Evolutionary conservation across 805 yeast species (phyloP).

Genomic region (Wickerhamomyces silvicola): DNA sequence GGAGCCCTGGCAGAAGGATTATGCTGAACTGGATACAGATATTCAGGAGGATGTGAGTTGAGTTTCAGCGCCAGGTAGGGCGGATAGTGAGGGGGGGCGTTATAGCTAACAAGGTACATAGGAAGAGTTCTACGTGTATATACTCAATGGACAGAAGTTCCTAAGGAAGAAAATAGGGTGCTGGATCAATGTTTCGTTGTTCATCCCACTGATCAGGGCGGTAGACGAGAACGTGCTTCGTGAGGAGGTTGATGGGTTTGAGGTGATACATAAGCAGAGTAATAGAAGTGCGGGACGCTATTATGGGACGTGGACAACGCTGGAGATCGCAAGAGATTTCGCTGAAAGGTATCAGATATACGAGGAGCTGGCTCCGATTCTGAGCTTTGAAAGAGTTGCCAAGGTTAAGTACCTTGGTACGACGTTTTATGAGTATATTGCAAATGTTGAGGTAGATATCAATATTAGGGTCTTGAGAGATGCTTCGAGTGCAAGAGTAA

Average conservation of each 20-base stretch:
- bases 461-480: slow-evolving; percentile 22
- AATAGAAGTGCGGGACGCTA: not conserved
- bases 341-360: slow-evolving; percentile 14
- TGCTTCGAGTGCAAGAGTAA: slow-evolving; percentile 8
- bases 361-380: slow-evolving; percentile 13
- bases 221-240: no score
- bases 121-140: slow-evolving; percentile 10
- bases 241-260: no score
- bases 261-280: no score
- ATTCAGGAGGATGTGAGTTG: slow-evolving; percentile 2
- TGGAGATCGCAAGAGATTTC: slow-evolving; percentile 17
- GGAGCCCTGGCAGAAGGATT: slow-evolving; percentile 2
- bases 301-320: slow-evolving; percentile 19
- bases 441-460: slow-evolving; percentile 8
- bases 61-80: no score
- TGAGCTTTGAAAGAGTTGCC: slow-evolving; percentile 22
- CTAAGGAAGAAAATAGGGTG: slow-evolving; percentile 18
- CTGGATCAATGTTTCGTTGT: slow-evolving; percentile 17
- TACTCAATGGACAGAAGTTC: slow-evolving; percentile 1
- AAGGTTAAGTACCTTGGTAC: slow-evolving; percentile 18
- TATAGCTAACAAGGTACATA: not conserved
- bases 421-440: slow-evolving; percentile 21
- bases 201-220: slow-evolving; percentile 2
- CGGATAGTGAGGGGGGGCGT: no score
- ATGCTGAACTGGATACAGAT: slow-evolving; percentile 4